A percentile compares a stretch with the other conserved stretches of the same genome.
Conservation (phyloP, 1,139 yeast genomes). For the Diutina catenulata region DNA sequence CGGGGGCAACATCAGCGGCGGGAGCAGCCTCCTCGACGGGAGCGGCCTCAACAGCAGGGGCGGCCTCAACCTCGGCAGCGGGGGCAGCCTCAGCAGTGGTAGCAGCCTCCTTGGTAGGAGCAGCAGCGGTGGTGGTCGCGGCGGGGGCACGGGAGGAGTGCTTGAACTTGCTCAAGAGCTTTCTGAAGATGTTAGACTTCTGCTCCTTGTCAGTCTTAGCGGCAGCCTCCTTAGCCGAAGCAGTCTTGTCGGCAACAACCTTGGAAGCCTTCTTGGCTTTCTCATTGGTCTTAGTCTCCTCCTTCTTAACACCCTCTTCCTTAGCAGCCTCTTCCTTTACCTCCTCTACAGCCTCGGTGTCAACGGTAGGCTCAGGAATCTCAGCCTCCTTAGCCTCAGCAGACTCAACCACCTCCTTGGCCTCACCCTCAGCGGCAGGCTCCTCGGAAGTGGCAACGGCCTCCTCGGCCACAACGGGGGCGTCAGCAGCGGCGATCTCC, state of each 20-base stretch:
- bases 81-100: too few relatives aligned
- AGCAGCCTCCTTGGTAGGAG: too few relatives aligned
- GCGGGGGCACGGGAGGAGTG: slow-evolving; percentile 18
- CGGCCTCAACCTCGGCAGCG: too few relatives aligned
- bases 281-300: slow-evolving; percentile 9
- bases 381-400: slow-evolving; percentile 7
- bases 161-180: slow-evolving; percentile 35
- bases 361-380: slow-evolving; percentile 6
- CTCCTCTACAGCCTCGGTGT: slow-evolving; percentile 1
- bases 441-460: slow-evolving; percentile 7
- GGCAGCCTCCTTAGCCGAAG: slow-evolving; percentile 16
- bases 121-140: not conserved
- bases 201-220: slow-evolving; percentile 12
- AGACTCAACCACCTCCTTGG: not conserved
- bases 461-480: not conserved
- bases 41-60: too few relatives aligned
- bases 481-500: slow-evolving; percentile 8
- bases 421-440: slow-evolving; percentile 8
- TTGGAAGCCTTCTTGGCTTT: slow-evolving; percentile 8
- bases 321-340: slow-evolving; percentile 8
- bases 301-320: slow-evolving; percentile 10
- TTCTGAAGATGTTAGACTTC: slow-evolving; percentile 42
- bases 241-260: slow-evolving; percentile 16
- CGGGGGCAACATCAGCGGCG: too few relatives aligned
- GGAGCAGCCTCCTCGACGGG: too few relatives aligned